Base-by-base conservation (phyloP, 2,329 filamentous ascomycete species). In the Aureobasidium sp. region DNA sequence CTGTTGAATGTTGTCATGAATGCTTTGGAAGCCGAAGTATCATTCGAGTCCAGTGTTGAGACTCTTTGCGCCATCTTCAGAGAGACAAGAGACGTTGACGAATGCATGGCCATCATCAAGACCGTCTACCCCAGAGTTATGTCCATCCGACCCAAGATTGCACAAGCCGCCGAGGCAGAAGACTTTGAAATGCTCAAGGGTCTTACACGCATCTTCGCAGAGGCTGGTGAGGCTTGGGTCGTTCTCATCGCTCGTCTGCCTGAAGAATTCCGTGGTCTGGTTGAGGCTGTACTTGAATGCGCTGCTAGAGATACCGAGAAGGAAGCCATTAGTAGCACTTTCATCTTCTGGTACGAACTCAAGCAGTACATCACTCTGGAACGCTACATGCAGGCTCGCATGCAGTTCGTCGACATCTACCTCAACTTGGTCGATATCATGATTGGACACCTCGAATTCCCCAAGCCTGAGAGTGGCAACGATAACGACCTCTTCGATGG, bases 291-390 rank as follows among this genome's bases (percentile, higher is more conserved):
- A 16, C 81, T 97, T n/a, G 92, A 97, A 76, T 96, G 91, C 70
- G 92, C 90, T 64, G 85, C 88, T 11, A 84, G 89, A 67, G 94
- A 99, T 73, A 86, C 86, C 72, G 93, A 97, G 59, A 85, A 89
- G 64, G 94, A 99, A 67, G 91, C 92, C 5, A 91, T 99, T 65
- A 90, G 91, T 59, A 86, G 94, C 69, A 99, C 95, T 0, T 99
- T 99, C 76, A 86, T 85, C 67, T 97, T 99, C 77, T 99, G 94
- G 94, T 97, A 95, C 72, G 94, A 99, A 72, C 82, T 99, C 50
- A 99, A 99, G 79, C 91, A 97, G 73, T 97, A 96, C 72, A 81
- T 99, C 51, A 91, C 92, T 1, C 76, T 99, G 59, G 93, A 97
- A 39, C 88, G 88, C 67, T 99, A 97, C 72, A 89, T 90, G 57